Percentiles rank a stretch among this genome's conserved stretches.
Evolutionary conservation across 1,284 basidiomycete genomes (phyloP).

Genomic region (Acaromyces ingoldii): DNA sequence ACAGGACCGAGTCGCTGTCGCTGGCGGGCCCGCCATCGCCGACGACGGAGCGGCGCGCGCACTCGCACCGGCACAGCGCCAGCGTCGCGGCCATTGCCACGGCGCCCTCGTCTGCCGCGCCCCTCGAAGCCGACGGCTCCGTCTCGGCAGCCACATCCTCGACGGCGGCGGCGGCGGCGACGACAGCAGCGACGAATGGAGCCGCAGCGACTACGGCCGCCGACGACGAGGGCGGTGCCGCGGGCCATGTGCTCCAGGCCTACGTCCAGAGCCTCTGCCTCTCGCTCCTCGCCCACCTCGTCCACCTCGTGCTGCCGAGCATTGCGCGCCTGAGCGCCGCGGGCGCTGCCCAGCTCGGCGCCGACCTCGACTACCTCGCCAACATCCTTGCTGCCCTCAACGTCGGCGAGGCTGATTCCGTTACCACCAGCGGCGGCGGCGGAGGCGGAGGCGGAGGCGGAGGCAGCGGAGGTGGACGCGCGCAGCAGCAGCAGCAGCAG

Average conservation of each 20-base stretch:
- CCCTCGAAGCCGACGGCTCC: not conserved
- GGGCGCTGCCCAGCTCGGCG: slow-evolving; percentile 77
- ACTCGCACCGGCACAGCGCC: slow-evolving; percentile 53
- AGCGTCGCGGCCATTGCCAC: slow-evolving; percentile 16
- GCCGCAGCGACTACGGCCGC: too few species aligned
- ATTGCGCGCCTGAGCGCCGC: slow-evolving; percentile 58
- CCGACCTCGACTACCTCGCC: slow-evolving; percentile 79
- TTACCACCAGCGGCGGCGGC: too few species aligned
- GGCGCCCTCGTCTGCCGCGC: slow-evolving; percentile 21
- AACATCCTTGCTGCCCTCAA: slow-evolving; percentile 88
- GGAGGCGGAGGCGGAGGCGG: too few species aligned
- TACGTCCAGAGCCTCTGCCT: slow-evolving; percentile 77
- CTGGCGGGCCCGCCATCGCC: too few species aligned
- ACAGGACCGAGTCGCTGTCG: too few species aligned
- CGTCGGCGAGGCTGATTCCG: slow-evolving; percentile 7
- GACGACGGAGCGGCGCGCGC: slow-evolving; percentile 16
- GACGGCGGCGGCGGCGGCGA: too few species aligned
- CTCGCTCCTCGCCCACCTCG: slow-evolving; percentile 63
- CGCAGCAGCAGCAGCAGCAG: too few species aligned
- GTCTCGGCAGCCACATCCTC: too few species aligned
- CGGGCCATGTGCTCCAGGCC: slow-evolving; percentile 68
- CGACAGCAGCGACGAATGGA: too few species aligned
- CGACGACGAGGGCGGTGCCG: slow-evolving; percentile 13
- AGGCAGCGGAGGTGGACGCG: too few species aligned
- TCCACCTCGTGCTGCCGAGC: slow-evolving; percentile 60